Base-by-base conservation (phyloP, 75 land plant species). In the Selaginella tamariscina region DNA sequence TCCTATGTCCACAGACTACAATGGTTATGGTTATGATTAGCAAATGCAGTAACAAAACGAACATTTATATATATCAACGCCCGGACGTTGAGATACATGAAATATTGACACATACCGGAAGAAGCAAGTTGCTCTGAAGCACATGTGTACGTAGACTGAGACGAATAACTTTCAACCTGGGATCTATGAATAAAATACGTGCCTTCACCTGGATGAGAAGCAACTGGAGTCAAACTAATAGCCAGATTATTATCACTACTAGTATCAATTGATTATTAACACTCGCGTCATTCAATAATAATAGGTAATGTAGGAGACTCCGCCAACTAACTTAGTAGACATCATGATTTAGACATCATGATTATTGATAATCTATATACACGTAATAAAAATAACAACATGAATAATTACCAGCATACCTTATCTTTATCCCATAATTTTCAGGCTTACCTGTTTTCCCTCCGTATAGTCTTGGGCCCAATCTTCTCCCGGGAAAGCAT, bases 201-300 rank as follows among this genome's bases (percentile, higher is more conserved):
- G 92, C 99, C 79, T 75, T 87, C 54, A 95, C 73, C 99, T 95
- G 75, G n/a, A n/a, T n/a, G n/a, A n/a, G n/a, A n/a, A n/a, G n/a
- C n/a, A n/a, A n/a, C n/a, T n/a, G n/a, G n/a, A n/a, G n/a, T n/a
- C n/a, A n/a, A n/a, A n/a, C n/a, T n/a, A n/a, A n/a, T n/a, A n/a
- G n/a, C n/a, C n/a, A n/a, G n/a, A n/a, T n/a, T n/a, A n/a, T n/a
- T n/a, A n/a, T n/a, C n/a, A n/a, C n/a, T n/a, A n/a, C n/a, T n/a
- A n/a, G n/a, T n/a, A n/a, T n/a, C n/a, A n/a, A n/a, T n/a, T n/a
- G n/a, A n/a, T n/a, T n/a, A n/a, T n/a, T n/a, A n/a, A n/a, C n/a
- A n/a, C n/a, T n/a, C n/a, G n/a, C n/a, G n/a, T n/a, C n/a, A n/a
- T n/a, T n/a, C n/a, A n/a, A n/a, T n/a, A n/a, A n/a, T n/a, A n/a